phyloP scores from a whole-genome alignment of 2,329 filamentous ascomycete genomes.

The Periconia digitata region DNA sequence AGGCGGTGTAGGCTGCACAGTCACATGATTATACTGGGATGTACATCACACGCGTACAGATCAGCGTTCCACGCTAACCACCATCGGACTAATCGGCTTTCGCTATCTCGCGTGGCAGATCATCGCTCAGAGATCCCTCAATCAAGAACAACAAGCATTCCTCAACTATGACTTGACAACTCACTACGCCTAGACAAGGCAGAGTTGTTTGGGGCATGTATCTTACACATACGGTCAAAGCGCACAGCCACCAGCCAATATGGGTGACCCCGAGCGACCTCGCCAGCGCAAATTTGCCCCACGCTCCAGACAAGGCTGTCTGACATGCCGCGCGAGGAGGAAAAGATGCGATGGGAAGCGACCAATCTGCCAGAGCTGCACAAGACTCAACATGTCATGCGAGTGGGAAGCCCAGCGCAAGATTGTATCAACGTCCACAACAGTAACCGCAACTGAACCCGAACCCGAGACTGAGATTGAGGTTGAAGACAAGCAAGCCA shows the following conservation, averaged over 20 bases:
- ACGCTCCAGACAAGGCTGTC: conserved; percentile 38
- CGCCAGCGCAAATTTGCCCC: conserved; percentile 41
- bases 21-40: no score
- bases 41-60: no score
- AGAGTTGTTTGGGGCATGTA: conserved; percentile 1
- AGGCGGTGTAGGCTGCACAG: no score
- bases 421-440: conserved; percentile 14
- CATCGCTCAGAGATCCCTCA: background rate
- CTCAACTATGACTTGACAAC: background rate
- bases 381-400: conserved; percentile 37
- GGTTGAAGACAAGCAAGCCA: conserved; percentile 6
- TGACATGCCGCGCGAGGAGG: conserved; percentile 37
- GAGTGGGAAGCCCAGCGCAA: conserved; percentile 38
- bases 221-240: conserved; percentile 32
- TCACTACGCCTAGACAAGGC: background rate
- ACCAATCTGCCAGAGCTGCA: conserved; percentile 38
- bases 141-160: background rate
- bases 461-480: background rate
- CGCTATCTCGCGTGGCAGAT: background rate
- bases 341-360: conserved; percentile 40
- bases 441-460: background rate
- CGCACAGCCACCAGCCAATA: background rate
- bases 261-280: conserved; percentile 14
- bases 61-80: background rate
- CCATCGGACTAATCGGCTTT: background rate